phyloP scores from a whole-genome alignment of 495 filamentous ascomycete species.

The Penicillium pancosmium region DNA sequence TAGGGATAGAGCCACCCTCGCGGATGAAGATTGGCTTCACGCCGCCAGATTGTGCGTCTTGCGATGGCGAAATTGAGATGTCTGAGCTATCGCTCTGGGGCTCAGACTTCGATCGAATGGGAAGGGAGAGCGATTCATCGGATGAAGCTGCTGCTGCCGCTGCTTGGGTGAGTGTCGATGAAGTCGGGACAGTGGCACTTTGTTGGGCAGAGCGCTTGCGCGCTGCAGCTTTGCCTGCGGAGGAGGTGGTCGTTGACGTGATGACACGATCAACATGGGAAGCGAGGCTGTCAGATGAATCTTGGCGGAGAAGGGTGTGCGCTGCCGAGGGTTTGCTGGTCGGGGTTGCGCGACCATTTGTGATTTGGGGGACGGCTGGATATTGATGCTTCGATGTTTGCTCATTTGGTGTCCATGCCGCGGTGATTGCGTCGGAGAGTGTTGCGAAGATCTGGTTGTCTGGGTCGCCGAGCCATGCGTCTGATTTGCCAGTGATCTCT shows the following conservation, averaged over 20 bases:
- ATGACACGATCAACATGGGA: constrained; percentile 52
- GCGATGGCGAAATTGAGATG: neutral
- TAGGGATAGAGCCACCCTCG: constrained; percentile 92
- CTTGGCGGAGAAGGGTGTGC: constrained; percentile 35
- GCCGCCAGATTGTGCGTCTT: constrained; percentile 2
- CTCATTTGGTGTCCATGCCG: constrained; percentile 64
- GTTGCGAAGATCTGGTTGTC: constrained; percentile 89
- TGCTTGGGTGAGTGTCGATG: constrained; percentile 58
- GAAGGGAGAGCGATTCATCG: constrained; percentile 13
- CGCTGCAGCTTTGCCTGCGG: constrained; percentile 35
- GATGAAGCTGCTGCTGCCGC: constrained; percentile 36
- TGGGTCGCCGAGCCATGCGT: constrained; percentile 94
- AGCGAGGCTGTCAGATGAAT: constrained; percentile 48
- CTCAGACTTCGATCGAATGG: constrained; percentile 28
- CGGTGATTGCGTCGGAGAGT: constrained; percentile 81
- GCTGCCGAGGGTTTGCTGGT: constrained; percentile 17
- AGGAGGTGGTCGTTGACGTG: constrained; percentile 47
- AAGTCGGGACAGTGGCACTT: constrained; percentile 53
- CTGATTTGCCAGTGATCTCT: constrained; percentile 86
- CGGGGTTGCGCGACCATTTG: constrained; percentile 17
- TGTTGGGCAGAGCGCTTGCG: constrained; percentile 39
- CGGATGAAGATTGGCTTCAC: constrained; percentile 78
- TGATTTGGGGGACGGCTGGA: constrained; percentile 25
- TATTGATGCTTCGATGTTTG: constrained; percentile 36
- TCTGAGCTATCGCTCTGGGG: neutral